Base-by-base conservation (phyloP, 192 early-diverging fungal genomes). In the Linnemannia zychae region DNA sequence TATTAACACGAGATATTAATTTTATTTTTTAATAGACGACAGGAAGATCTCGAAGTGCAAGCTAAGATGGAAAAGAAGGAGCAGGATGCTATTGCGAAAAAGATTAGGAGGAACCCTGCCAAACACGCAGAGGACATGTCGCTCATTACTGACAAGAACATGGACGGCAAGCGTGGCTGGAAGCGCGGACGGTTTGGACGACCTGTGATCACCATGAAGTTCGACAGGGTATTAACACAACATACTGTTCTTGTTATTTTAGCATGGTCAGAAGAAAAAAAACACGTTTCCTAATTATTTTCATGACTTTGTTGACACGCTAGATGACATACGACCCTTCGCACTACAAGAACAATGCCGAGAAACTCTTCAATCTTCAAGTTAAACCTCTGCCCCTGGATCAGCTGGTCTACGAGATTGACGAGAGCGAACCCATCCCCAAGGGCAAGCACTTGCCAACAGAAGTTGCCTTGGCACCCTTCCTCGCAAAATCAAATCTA, bases 311-410 rank as follows among this genome's bases (percentile, higher is more conserved):
- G 47, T 9, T 44, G 34, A 22, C 4, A 28, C 34, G 24, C 0
- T 77, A 91, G 86, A 88, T 96, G 81, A 92, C 89, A 16, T 92
- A 91, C 75, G 94, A 96, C 50, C 94, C 94, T 3, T 84, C 88
- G 9, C 89, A 92, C 71, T 91, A 93, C 84, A 94, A 94, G 80
- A 89, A 94, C 71, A 92, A 88, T 67, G 87, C 93, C 63, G 89
- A 89, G 31, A 93, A 93, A 66, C 76, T 94, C 24, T 91, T 90
- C 71, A 87, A 88, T 31, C 65, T 87, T 36, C 60, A 73, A 60
- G 83, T 57, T 20, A 85, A 73, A 67, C 77, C 78, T 33, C 60
- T 85, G 11, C 83, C 83, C 4, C 44, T 85, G 17, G 48, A 73
- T 49, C 48, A 85, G 17, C 36, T 85, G 48, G 20, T 79, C 7